Percentiles rank a stretch among this genome's conserved stretches.
Conservation (phyloP, 768 basidiomycete species). For the Ephemerocybe angulata region DNA sequence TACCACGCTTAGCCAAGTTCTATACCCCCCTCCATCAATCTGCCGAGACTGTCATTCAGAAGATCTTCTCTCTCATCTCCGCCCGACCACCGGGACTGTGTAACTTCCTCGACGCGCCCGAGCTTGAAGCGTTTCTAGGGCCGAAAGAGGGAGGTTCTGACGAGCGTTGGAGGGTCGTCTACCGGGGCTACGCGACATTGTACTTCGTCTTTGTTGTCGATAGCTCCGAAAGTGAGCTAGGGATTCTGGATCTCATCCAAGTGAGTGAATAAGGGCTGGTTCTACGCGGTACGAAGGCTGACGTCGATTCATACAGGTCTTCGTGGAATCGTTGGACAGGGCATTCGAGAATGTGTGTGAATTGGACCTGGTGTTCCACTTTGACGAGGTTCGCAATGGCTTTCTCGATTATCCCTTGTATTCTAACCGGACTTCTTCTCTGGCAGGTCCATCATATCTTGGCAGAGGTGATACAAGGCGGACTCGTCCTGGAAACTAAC, state of each 20-base stretch:
- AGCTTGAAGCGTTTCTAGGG: conserved; percentile 72
- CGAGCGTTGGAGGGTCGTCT: conserved; percentile 82
- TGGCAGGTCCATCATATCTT: conserved; percentile 88
- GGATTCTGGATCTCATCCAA: conserved; percentile 94
- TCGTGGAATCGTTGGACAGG: conserved; percentile 93
- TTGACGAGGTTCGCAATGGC: conserved; percentile 74
- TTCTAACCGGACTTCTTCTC: background rate
- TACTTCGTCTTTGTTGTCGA: conserved; percentile 98
- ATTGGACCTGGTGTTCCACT: conserved; percentile 96
- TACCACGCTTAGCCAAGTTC: conserved; percentile 82
- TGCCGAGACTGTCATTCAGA: conserved; percentile 68
- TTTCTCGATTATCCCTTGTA: background rate
- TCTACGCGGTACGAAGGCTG: background rate
- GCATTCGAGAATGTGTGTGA: conserved; percentile 99
- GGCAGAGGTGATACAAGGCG: conserved; percentile 95
- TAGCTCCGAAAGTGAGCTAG: conserved; percentile 93
- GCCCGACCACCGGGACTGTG: conserved; percentile 80
- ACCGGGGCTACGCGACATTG: conserved; percentile 92
- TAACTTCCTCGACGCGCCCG: conserved; percentile 95
- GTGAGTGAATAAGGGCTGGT: conserved; percentile 38
- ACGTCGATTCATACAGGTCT: conserved; percentile 58
- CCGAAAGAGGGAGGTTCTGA: conserved; percentile 44
- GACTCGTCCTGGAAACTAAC: conserved; percentile 93
- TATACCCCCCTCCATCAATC: conserved; percentile 75
- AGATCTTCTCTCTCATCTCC: conserved; percentile 87